Evolutionary conservation across 139 green algal genomes (phyloP), one percentile per base, ranked within the genome.

Genomic region (Nannochloris sp.): DNA sequence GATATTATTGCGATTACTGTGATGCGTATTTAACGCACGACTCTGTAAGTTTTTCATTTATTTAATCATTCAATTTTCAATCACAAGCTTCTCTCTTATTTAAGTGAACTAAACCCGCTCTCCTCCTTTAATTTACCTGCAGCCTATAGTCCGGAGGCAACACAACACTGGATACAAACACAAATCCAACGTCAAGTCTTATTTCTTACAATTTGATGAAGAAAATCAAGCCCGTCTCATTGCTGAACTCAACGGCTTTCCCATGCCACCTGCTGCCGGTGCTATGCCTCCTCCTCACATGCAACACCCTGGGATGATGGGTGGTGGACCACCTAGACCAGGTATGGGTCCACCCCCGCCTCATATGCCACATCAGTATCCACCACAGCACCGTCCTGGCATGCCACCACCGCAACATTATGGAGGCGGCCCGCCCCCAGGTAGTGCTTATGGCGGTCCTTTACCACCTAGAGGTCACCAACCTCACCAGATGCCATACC

Each of bases 91-190:
- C n/a, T 5, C 12, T 61, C 54, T 61, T 59, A 31, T 44, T n/a
- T n/a, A n/a, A n/a, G n/a, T n/a, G n/a, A n/a, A n/a, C n/a, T n/a
- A n/a, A n/a, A n/a, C 4, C 35, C 61, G 27, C 6, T 59, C 29
- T 7, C 12, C 30, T 29, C 12, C 2, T 54, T 15, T 27, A 34
- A 31, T 54, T 67, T 33, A 44, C 45, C 12, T 25, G 64, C 83
- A 96, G 87, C 82, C 87, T 8, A 79, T 89, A n/a, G 91, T 97
- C n/a, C 64, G 91, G 6, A 95, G 94, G 60, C 91, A 97, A 68
- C 91, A 97, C 75, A 97, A 97, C 71, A 74, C 77, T 1, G 91
- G 91, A 3, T 97, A 92, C 78, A 97, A 97, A 76, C 91, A 97
- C 74, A 97, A 97, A 83, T 81, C 90, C 7, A 96, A 95, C 77